These are phyloP conservation scores for Cyclotella choctawhatcheeana DNA, from an alignment of 108 stramenopile genomes.

Conservation along the genomic window DNA sequence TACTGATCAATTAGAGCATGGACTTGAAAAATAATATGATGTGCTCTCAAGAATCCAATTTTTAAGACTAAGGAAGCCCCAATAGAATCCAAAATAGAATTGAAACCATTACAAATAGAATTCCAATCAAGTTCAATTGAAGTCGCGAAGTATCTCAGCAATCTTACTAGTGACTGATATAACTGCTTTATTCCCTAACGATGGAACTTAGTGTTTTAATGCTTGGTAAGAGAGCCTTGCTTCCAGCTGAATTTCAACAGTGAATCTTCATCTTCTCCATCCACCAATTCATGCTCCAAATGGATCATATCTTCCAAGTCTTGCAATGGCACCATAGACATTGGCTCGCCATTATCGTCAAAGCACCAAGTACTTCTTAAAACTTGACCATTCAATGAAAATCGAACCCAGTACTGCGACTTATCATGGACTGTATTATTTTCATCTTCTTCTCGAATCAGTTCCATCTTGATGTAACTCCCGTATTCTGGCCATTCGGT, in stretches of 20 bases:
- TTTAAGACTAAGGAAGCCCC: too few relatives aligned
- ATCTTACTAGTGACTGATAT: too few relatives aligned
- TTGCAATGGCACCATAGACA: slow-evolving; percentile 53
- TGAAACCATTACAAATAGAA: too few relatives aligned
- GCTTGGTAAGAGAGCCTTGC: slow-evolving; percentile 22
- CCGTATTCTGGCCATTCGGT: slow-evolving; percentile 82
- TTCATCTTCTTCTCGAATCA: slow-evolving; percentile 59
- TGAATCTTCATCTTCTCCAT: slow-evolving; percentile 20
- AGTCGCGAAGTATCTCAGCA: too few relatives aligned
- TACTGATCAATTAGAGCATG: too few relatives aligned
- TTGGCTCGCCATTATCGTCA: slow-evolving; percentile 44
- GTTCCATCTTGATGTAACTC: slow-evolving; percentile 70
- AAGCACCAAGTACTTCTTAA: slow-evolving; percentile 56
- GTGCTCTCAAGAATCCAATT: too few relatives aligned
- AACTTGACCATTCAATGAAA: slow-evolving; percentile 71
- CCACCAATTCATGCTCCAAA: slow-evolving; percentile 45
- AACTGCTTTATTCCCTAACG: too few relatives aligned
- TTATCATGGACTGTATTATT: background rate
- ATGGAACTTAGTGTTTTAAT: too few relatives aligned
- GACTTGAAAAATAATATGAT: too few relatives aligned
- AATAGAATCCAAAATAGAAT: too few relatives aligned
- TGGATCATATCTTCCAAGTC: slow-evolving; percentile 53
- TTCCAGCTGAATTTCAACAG: slow-evolving; percentile 36
- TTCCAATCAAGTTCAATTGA: too few relatives aligned
- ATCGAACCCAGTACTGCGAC: slow-evolving; percentile 60